Evolutionary conservation across 495 filamentous ascomycete genomes (phyloP).

Genomic region (Neohortaea acidophila): DNA sequence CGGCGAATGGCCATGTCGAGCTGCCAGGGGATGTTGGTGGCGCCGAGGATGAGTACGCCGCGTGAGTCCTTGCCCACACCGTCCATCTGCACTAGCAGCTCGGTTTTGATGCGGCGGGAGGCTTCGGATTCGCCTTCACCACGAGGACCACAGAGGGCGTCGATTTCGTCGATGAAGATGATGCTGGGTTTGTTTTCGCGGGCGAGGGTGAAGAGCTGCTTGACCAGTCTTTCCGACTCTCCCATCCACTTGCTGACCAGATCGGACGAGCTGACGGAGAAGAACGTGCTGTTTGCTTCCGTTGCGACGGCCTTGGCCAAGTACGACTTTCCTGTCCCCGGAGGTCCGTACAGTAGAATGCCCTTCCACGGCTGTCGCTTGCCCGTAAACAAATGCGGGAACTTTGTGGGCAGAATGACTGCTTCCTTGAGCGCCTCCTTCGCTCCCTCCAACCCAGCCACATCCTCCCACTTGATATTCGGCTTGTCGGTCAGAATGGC

Average conservation of each 20-base stretch:
- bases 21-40: slow-evolving; percentile 99
- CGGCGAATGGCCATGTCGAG: slow-evolving; percentile 93
- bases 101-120: slow-evolving; percentile 92
- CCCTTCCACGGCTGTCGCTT: slow-evolving; percentile 98
- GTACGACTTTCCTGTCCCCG: slow-evolving; percentile 93
- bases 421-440: slow-evolving; percentile 98
- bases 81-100: slow-evolving; percentile 98
- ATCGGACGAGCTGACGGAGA: slow-evolving; percentile 93
- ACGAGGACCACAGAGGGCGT: slow-evolving; percentile 87
- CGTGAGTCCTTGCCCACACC: slow-evolving; percentile 89
- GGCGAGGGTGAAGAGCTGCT: slow-evolving; percentile 94
- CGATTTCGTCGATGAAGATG: slow-evolving; percentile 99
- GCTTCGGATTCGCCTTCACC: slow-evolving; percentile 98
- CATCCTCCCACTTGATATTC: slow-evolving; percentile 93
- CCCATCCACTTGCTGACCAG: slow-evolving; percentile 99
- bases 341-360: slow-evolving; percentile 89
- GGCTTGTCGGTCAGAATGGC: slow-evolving; percentile 91
- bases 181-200: slow-evolving; percentile 96
- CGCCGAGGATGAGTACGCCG: slow-evolving; percentile 87
- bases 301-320: slow-evolving; percentile 95
- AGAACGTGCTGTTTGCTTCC: slow-evolving; percentile 98
- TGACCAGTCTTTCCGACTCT: slow-evolving; percentile 91
- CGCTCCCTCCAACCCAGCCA: slow-evolving; percentile 85
- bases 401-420: slow-evolving; percentile 93
- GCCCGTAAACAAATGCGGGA: slow-evolving; percentile 90